Base-by-base conservation (phyloP, 345 rosid genomes). In the Kernera saxatilis region DNA sequence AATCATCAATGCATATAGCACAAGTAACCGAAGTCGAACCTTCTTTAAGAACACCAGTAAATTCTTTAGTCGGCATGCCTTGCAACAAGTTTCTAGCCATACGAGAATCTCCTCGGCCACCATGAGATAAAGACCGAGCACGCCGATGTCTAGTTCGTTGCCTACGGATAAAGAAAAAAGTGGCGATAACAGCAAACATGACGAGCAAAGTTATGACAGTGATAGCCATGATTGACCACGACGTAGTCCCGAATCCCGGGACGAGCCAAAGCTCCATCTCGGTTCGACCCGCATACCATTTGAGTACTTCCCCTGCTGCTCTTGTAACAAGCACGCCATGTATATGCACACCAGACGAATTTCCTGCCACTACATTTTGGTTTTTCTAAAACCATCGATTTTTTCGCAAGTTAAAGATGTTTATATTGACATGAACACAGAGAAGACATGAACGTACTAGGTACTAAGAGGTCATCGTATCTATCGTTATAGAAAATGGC, bases 1-100 rank as follows among this genome's bases (percentile, higher is more conserved):
- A 90, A 77, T 90, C 95, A 75, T 90, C 98, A 43, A 85, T 90
- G 80, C 98, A 90, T 76, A 88, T 84, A 27, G 91, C 87, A 71
- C 95, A 92, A 10, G 91, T 83, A 58, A 71, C 55, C 8, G 96
- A 86, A 43, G 98, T 92, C 21, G 84, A 84, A 73, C 85, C 87
- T 58, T 82, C 86, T 79, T 90, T 88, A 68, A 83, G 64, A 75
- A 82, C 88, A 32, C 91, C 58, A 3, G 91, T 79, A 61, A 88
- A 90, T 46, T 80, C 81, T 70, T 85, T 78, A 75, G 87, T 85
- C 3, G 93, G 96, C 84, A 92, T 86, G 64, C 86, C 83, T 75
- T 85, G 87, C 35, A 90, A 87, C 29, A 88, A 72, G 43, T 83
- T 84, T 22, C 79, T 79, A 73, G 89, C 83, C 89, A 88, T 86